Evolutionary conservation across 2,329 filamentous ascomycete species (phyloP), one percentile per base, ranked within the genome.

Genomic region (Cladosporium austrohemisphaericum): DNA sequence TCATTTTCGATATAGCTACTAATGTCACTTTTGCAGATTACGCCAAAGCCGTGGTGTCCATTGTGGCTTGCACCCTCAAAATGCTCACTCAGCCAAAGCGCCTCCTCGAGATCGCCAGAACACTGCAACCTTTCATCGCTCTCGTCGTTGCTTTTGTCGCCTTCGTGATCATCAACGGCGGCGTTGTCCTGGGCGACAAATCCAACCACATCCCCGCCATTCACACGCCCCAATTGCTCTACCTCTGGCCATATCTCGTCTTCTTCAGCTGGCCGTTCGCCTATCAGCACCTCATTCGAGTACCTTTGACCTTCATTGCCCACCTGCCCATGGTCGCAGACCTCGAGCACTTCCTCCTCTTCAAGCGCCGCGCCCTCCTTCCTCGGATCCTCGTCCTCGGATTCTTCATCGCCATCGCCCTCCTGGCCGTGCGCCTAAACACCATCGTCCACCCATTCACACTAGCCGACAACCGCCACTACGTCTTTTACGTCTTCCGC

Each of bases 401-500:
- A 3, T 49, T 59, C 16, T 66, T 71, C 43, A 55, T 73, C 7
- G 56, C 67, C 5, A 28, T 72, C 7, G 78, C 77, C 56, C 59
- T 75, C 14, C 60, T 65, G 5, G 68, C 76, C 2, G 82, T 96
- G 19, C 79, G 81, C 54, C 85, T 80, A 76, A 97, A 96, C 75
- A 98, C 93, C 26, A 85, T 95, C 55, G 80, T 97, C 35, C 93
- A 98, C 63, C 92, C 93, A 0, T 98, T 97, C 65, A 95, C 91
- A 0, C 78, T 97, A 1, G 93, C 93, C 26, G 93, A 98, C 68
- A 98, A 98, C 68, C 78, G 93, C 2, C 93, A 98, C 67, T 98
- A 95, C 72, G 85, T 95, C 66, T 98, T 98, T 68, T 98, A 98
- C 71, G 75, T 95, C 52, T 98, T 98, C 74, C 84, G 90, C 1